Evolutionary conservation across 78 protist genomes (phyloP), one percentile per base, ranked within the genome.

Genomic region (Chrysochromulina tobinii): DNA sequence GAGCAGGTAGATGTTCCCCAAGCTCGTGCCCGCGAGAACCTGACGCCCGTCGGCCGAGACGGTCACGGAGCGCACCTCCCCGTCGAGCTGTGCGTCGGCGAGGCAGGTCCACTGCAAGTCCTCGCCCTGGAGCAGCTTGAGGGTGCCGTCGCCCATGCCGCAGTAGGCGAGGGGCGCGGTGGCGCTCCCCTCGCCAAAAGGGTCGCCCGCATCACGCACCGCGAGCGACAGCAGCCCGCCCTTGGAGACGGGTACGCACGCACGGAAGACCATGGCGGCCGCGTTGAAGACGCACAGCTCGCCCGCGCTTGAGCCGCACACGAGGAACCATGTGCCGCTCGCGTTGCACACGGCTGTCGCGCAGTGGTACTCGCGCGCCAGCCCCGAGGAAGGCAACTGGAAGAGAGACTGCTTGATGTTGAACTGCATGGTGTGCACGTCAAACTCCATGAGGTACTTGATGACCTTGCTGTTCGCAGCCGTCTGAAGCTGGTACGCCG

Each of bases 271-370:
- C 58, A 27, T 50, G 27, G 83, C 6, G 27, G 2, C 58, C 4
- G 57, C 5, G 83, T 75, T 75, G 83, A 75, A 75, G 58, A 75
- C 83, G 57, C 54, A 27, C 27, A 75, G 58, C 83, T 75, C 83
- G 23, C 83, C 83, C 12, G 83, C 57, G 17, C 25, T 15, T 2
- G 83, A 50, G 25, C 83, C 83, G 58, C 58, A 7, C 58, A 75
- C 25, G n/a, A 75, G n/a, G 57, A 6, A 50, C 51, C 27, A 2
- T 27, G 27, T 6, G 50, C 50, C n/a, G 38, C 38, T 38, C 38
- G 25, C 58, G 14, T 3, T 9, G 7, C 14, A 51, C 25, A 50
- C 21, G n/a, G 2, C 3, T 57, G 38, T 27, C 12, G 57, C 83
- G 83, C 83, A 75, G 57, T 12, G 14, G 83, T 75, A 75, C 20